Percentiles rank a stretch among this genome's conserved stretches.
Evolutionary conservation across 306 rosid species (phyloP).

Genomic region (Cajanus cajan): DNA sequence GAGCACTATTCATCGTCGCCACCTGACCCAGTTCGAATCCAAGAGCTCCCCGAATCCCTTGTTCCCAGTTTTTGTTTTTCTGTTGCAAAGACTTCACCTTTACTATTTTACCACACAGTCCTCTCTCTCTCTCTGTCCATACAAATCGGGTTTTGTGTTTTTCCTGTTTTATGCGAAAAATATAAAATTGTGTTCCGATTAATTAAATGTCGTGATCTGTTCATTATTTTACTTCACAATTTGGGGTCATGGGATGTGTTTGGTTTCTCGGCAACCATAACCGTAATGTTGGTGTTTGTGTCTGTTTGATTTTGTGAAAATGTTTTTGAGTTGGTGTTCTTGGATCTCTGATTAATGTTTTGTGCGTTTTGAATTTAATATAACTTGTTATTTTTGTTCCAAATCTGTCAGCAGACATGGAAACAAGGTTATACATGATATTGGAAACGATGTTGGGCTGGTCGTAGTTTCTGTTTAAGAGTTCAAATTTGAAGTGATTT

Average conservation of each 20-base stretch:
- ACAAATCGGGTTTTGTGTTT: slow-evolving; percentile 48
- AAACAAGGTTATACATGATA: slow-evolving; percentile 47
- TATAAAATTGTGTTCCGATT: neutral
- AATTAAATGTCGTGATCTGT: slow-evolving; percentile 18
- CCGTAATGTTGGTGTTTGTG: no score
- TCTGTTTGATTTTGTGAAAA: no score
- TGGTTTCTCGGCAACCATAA: neutral
- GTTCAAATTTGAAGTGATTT: slow-evolving; percentile 48
- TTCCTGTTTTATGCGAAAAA: neutral
- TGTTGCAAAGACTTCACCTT: slow-evolving; percentile 20
- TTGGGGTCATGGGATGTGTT: neutral
- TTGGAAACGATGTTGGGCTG: slow-evolving; percentile 45
- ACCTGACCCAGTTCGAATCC: slow-evolving; percentile 38
- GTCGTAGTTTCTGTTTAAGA: slow-evolving; percentile 49
- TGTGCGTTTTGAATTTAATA: no score
- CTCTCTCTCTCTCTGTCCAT: slow-evolving; percentile 28
- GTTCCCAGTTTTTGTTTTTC: no score
- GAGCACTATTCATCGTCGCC: slow-evolving; percentile 46
- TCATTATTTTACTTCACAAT: neutral
- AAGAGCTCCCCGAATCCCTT: slow-evolving; percentile 17
- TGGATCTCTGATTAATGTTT: no score
- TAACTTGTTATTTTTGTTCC: neutral
- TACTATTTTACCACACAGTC: slow-evolving; percentile 25
- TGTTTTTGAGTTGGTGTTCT: no score
- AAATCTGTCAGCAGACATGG: slow-evolving; percentile 49